Evolutionary conservation across 768 basidiomycete genomes (phyloP).

Genomic region (Mycena vitilis): DNA sequence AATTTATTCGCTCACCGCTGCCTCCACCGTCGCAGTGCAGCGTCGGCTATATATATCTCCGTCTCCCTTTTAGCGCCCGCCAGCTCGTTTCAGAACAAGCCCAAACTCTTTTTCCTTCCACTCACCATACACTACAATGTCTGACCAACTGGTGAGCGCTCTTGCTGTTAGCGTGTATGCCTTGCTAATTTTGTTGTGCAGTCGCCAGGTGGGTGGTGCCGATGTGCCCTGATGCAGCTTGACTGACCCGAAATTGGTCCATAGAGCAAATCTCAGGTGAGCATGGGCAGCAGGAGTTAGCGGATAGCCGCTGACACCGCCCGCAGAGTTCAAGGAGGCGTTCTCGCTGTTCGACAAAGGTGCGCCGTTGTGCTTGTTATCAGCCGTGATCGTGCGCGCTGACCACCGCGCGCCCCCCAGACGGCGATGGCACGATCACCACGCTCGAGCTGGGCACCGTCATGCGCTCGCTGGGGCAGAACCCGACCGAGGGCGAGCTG

Average conservation of each 20-base stretch:
- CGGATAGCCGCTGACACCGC: conserved; percentile 19
- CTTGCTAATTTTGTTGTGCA: conserved; percentile 39
- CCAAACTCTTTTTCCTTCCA: conserved; percentile 13
- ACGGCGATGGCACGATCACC: conserved; percentile 94
- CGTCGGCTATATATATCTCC: conserved; percentile 12
- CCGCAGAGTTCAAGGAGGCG: conserved; percentile 96
- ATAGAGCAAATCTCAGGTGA: conserved; percentile 92
- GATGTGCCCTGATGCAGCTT: background rate
- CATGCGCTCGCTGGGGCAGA: conserved; percentile 93
- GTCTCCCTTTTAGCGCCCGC: conserved; percentile 19
- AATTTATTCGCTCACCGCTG: conserved; percentile 3
- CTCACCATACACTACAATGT: conserved; percentile 51
- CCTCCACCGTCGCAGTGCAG: background rate
- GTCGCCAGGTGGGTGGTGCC: conserved; percentile 64
- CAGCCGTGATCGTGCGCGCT: conserved; percentile 13
- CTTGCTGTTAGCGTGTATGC: background rate
- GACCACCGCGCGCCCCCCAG: conserved; percentile 49
- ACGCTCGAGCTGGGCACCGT: conserved; percentile 91
- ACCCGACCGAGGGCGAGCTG: conserved; percentile 91
- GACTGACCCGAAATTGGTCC: conserved; percentile 16
- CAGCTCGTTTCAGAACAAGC: conserved; percentile 24
- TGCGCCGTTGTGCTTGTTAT: conserved; percentile 47
- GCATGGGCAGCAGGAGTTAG: conserved; percentile 37
- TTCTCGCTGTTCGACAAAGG: conserved; percentile 98
- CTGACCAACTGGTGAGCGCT: conserved; percentile 66